Evolutionary conservation across 139 green algal genomes (phyloP), one percentile per base, ranked within the genome.

Genomic region (Tetradesmus lagerheimii): DNA sequence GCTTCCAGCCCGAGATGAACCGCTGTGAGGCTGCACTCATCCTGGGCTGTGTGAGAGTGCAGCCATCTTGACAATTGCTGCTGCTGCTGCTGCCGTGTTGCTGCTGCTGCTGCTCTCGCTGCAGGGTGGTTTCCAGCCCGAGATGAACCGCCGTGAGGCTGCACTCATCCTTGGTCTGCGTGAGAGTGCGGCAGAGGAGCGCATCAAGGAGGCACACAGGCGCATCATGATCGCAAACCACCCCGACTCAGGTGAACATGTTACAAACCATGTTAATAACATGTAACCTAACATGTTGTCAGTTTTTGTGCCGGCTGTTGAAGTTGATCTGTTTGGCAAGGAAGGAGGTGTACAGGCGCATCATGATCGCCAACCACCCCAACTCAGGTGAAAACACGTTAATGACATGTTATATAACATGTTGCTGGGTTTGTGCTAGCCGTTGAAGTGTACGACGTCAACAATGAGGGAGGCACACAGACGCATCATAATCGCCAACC

Each of bases 171-270:
- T 99, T 14, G 97, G 97, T 4, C 90, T 99, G 37, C 91, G 97
- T 27, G 97, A 98, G 77, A 96, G 89, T 80, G 96, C 98, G 12
- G 92, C 92, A 25, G 95, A 96, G 89, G 96, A 99, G 45, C 95
- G 95, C 47, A 91, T 99, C 27, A 99, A 99, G 93, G 97, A 98
- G 27, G 98, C 98, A 15, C 98, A 99, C 94, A 86, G 97, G 11
- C 93, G 93, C 27, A 98, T 99, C 85, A 99, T 99, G 98, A 97
- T 98, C 50, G 98, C 98, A 41, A 99, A 99, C 91, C 98, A 99
- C 85, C 98, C 98, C 12, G 98, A 99, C 87, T 92, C 92, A 76
- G 95, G 94, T 92, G 77, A 50, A 85, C 38, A n/a, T n/a, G n/a
- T n/a, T n/a, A n/a, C n/a, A n/a, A n/a, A n/a, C n/a, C n/a, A n/a